Evolutionary conservation across 495 filamentous ascomycete genomes (phyloP), one percentile per base, ranked within the genome.

Genomic region (Cairneyella variabilis): DNA sequence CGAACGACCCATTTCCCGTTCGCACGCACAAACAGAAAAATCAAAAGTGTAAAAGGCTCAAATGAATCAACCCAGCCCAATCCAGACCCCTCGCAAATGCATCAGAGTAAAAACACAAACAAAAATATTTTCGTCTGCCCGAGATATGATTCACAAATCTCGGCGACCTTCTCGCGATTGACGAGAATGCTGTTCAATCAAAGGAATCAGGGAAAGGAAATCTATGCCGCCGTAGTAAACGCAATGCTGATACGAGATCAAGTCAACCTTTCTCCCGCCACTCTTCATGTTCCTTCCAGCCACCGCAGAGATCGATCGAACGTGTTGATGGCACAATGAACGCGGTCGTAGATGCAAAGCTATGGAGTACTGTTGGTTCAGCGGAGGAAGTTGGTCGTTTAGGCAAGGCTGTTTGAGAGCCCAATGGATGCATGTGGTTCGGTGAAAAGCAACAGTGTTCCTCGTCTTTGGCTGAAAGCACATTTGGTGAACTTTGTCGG

Each of bases 31-130:
- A n/a, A n/a, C n/a, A n/a, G n/a, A n/a, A n/a, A n/a, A n/a, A n/a
- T n/a, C n/a, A n/a, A n/a, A n/a, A n/a, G n/a, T n/a, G n/a, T n/a
- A n/a, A n/a, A n/a, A n/a, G n/a, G n/a, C n/a, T n/a, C n/a, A n/a
- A n/a, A n/a, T n/a, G n/a, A n/a, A n/a, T n/a, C n/a, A n/a, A n/a
- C n/a, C n/a, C n/a, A n/a, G n/a, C n/a, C n/a, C n/a, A n/a, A n/a
- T n/a, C n/a, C n/a, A n/a, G 37, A 44, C 25, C 53, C 45, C 53
- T 56, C 48, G 53, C 46, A 56, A 56, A 56, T 56, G 53, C 53
- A 28, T 44, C 23, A 50, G 38, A 43, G 40, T 23, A 43, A 22
- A 56, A 51, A n/a, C n/a, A n/a, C n/a, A n/a, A n/a, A n/a, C n/a
- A 50, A 20, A 56, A 50, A 49, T 47, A 14, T 11, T 27, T 17